A percentile compares a stretch with the other conserved stretches of the same genome.
These are phyloP conservation scores for Spergularia bocconei DNA, from an alignment of 148 eudicot species.

Conservation along the genomic window DNA sequence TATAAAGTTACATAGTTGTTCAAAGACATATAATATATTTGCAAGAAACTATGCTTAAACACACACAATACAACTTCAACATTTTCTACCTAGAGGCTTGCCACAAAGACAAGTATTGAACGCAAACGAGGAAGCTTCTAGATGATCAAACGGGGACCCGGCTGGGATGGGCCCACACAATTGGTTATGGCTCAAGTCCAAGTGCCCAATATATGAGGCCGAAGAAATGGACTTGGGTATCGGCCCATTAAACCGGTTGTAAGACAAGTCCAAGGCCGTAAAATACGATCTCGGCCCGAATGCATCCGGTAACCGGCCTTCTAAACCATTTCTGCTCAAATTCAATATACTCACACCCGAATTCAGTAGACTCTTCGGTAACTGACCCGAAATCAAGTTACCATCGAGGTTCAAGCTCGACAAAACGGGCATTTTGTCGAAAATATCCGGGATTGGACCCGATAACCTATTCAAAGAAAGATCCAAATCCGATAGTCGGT, in stretches of 20 bases:
- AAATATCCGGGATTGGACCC: conserved; percentile 52
- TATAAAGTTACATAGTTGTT: neutral
- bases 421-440: conserved; percentile 71
- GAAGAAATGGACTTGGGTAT: conserved; percentile 62
- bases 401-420: conserved; percentile 68
- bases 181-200: conserved; percentile 80
- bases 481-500: conserved; percentile 73
- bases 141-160: conserved; percentile 73
- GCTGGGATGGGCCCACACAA: conserved; percentile 76
- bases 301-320: conserved; percentile 62
- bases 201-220: conserved; percentile 67
- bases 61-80: conserved; percentile 27
- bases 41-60: conserved; percentile 6
- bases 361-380: conserved; percentile 49
- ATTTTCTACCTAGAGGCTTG: conserved; percentile 59
- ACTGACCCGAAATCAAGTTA: conserved; percentile 51
- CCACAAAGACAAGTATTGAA: conserved; percentile 81
- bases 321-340: conserved; percentile 63
- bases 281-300: conserved; percentile 85
- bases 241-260: conserved; percentile 52
- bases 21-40: conserved; percentile 11
- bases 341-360: conserved; percentile 63
- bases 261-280: conserved; percentile 65
- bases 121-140: conserved; percentile 72
- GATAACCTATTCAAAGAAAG: conserved; percentile 60